Conservation (phyloP, 2,329 filamentous ascomycete species). For the Emergomyces pasteurianus region DNA sequence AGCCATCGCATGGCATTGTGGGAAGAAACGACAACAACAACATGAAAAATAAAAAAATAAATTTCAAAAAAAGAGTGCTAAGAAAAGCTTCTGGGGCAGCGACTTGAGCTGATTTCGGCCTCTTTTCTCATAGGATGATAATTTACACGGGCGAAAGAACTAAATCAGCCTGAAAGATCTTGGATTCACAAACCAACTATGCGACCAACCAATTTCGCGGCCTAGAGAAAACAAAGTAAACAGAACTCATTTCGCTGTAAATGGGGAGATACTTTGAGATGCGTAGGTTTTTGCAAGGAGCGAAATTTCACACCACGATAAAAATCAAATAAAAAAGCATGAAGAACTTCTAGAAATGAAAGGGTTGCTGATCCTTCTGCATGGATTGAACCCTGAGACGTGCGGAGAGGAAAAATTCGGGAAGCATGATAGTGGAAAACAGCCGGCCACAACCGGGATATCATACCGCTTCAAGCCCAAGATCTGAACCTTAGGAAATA, state of each 20-base stretch:
- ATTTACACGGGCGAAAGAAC: not conserved
- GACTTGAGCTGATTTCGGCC: not conserved
- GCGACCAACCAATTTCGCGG: not conserved
- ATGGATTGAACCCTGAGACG: not conserved
- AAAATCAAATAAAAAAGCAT: not conserved
- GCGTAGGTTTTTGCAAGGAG: not conserved
- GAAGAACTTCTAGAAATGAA: not conserved
- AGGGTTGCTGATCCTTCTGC: not conserved
- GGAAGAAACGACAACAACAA: not conserved
- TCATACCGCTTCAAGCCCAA: not conserved
- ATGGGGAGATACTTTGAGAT: not conserved
- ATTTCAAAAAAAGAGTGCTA: too few species aligned
- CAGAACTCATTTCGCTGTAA: not conserved
- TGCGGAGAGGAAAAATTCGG: not conserved
- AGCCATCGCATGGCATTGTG: not conserved
- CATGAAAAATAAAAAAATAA: too few species aligned
- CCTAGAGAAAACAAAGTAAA: not conserved
- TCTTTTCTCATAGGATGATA: not conserved
- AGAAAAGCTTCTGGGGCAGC: not conserved
- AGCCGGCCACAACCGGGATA: not conserved
- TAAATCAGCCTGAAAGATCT: not conserved
- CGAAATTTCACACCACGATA: not conserved
- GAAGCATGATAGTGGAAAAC: not conserved
- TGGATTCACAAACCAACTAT: not conserved
- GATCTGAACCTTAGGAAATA: not conserved